Base-by-base conservation (phyloP, 371 early-diverging fungal species). In the Mortierella sp. region DNA sequence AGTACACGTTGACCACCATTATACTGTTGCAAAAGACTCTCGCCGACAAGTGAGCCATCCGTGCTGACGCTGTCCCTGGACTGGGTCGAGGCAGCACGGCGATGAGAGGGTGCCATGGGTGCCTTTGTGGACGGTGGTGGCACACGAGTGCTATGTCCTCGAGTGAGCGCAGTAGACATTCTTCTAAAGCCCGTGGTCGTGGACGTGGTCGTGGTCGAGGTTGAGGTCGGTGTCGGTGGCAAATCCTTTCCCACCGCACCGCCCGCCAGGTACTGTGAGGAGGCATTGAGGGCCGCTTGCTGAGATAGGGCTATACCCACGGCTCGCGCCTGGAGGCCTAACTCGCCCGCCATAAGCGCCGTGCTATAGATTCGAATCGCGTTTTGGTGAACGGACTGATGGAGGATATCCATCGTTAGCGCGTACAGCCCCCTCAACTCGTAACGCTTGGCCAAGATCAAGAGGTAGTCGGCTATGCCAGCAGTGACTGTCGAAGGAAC, bases 381-480 rank as follows among this genome's bases (percentile, higher is more conserved):
- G 50, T 64, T 56, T 4, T 24, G n/a, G 15, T 28, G 32, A 7
- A 69, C 69, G 4, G 37, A 32, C 34, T 76, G 70, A 50, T 76
- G 76, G 17, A 76, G 31, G 6, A 68, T 31, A 50, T 76, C 76
- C 50, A 76, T 48, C 6, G 60, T 69, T 34, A 76, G 34, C 0
- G 76, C 69, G 48, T 76, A 64, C 12, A 76, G 62, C 0, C 76
- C 76, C 15, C 69, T 59, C 42, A 76, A 49, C 15, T 76, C 60
- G 24, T 76, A 69, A 31, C 60, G 50, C 41, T 64, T 31, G 1
- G 76, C 76, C 11, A 76, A 50, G 46, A 76, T 76, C 31, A 76
- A 49, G 26, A 76, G 49, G 19, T 76, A 54, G 50, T 76, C 76
- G 2, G 70, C 70, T 8, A 69, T 39, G 14, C 70, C 76, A 1